phyloP scores from a whole-genome alignment of 1,139 yeast genomes.

The Saccharomyces hybrid region DNA sequence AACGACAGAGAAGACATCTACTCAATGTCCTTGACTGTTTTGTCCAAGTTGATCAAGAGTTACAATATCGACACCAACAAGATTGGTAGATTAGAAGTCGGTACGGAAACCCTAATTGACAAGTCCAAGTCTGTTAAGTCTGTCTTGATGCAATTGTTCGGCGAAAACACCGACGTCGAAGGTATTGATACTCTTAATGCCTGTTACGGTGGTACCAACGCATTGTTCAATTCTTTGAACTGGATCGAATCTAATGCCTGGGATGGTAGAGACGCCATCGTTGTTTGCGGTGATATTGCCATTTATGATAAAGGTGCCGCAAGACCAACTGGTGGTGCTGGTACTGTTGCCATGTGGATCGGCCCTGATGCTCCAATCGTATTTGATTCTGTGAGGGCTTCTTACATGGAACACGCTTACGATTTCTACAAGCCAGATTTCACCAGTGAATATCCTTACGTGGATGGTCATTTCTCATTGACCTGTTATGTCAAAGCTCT shows the following conservation, averaged over 20 bases:
- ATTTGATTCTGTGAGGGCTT: constrained; percentile 80
- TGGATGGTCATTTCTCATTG: constrained; percentile 94
- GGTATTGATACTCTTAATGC: constrained; percentile 97
- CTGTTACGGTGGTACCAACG: constrained; percentile 98
- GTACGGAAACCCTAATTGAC: constrained; percentile 95
- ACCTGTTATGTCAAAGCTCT: constrained; percentile 91
- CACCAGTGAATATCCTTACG: constrained; percentile 93
- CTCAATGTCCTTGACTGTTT: constrained; percentile 81
- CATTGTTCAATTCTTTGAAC: constrained; percentile 85
- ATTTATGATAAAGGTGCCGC: constrained; percentile 96
- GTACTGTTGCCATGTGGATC: constrained; percentile 87
- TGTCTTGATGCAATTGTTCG: constrained; percentile 90
- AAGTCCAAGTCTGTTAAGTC: constrained; percentile 96
- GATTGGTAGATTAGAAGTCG: constrained; percentile 95
- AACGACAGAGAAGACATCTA: constrained; percentile 96
- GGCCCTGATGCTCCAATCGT: constrained; percentile 99
- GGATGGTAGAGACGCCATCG: constrained; percentile 99
- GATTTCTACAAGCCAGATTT: constrained; percentile 98
- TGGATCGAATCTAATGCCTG: constrained; percentile 95
- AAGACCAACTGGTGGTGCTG: constrained; percentile 99
- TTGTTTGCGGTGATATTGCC: constrained; percentile 96
- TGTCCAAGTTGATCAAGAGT: constrained; percentile 67
- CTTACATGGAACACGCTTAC: constrained; percentile 92
- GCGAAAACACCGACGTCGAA: constrained; percentile 83
- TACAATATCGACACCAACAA: constrained; percentile 72